Evolutionary conservation across 345 rosid species (phyloP).

Genomic region (Populus deltoides): DNA sequence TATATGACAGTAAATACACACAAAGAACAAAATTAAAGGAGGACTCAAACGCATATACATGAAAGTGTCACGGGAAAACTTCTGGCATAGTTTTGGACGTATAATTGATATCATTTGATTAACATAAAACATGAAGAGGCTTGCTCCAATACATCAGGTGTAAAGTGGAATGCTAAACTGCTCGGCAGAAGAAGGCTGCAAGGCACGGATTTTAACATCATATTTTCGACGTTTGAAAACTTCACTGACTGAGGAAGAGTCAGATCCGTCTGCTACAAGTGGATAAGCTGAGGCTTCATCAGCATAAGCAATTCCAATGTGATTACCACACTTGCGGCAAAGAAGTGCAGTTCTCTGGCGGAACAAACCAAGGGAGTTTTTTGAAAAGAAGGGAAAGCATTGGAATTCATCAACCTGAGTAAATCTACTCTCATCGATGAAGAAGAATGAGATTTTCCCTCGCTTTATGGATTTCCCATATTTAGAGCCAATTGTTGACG

Average conservation of each 20-base stretch:
- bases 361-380: conserved; percentile 58
- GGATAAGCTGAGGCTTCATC: conserved; percentile 45
- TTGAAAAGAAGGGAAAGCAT: conserved; percentile 75
- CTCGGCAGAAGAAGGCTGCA: conserved; percentile 68
- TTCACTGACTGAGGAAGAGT: conserved; percentile 38
- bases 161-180: conserved; percentile 37
- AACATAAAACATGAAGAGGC: conserved; percentile 1
- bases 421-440: conserved; percentile 80
- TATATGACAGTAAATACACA: neutral
- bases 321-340: conserved; percentile 82
- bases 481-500: conserved; percentile 73
- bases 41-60: conserved; percentile 17
- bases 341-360: conserved; percentile 79
- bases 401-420: conserved; percentile 76
- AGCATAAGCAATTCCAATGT: conserved; percentile 62
- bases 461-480: conserved; percentile 91
- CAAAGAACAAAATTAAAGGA: neutral
- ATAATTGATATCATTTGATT: neutral
- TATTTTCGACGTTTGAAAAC: conserved; percentile 46
- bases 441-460: conserved; percentile 81
- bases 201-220: conserved; percentile 74
- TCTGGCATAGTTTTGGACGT: neutral
- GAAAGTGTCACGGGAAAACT: conserved; percentile 15
- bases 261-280: conserved; percentile 46
- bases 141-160: conserved; percentile 19